Conservation (phyloP, 2,329 filamentous ascomycete species). For the Chalara sp. region DNA sequence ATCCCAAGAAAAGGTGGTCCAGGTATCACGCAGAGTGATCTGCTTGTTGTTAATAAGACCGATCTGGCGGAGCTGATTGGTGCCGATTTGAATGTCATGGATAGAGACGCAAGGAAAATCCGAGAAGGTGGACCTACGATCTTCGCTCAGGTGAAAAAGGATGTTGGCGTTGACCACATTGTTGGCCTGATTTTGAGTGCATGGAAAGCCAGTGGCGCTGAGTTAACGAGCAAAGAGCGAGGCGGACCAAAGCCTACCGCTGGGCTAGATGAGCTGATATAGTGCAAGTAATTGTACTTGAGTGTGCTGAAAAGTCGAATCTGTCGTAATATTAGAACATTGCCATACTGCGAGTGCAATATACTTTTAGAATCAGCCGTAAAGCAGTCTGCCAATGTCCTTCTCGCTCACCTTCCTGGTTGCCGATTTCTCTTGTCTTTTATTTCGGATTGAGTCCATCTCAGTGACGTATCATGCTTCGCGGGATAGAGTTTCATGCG, state of each 20-base stretch:
- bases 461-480: too few relatives aligned
- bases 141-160: conserved; percentile 95
- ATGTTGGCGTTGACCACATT: conserved; percentile 78
- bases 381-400: too few relatives aligned
- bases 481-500: too few relatives aligned
- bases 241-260: conserved; percentile 53
- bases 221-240: conserved; percentile 44
- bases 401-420: too few relatives aligned
- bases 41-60: conserved; percentile 95
- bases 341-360: too few relatives aligned
- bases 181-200: conserved; percentile 82
- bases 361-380: too few relatives aligned
- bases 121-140: conserved; percentile 91
- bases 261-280: conserved; percentile 42
- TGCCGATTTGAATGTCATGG: conserved; percentile 89
- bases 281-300: not conserved
- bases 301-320: too few relatives aligned
- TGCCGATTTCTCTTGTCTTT: too few relatives aligned
- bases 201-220: conserved; percentile 85
- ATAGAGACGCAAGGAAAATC: conserved; percentile 89
- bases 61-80: conserved; percentile 87
- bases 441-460: too few relatives aligned
- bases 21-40: conserved; percentile 91
- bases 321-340: too few relatives aligned
- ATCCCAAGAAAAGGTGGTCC: conserved; percentile 92